Base-by-base conservation (phyloP, 352 stramenopile genomes). In the Phytopythium boreale region DNA sequence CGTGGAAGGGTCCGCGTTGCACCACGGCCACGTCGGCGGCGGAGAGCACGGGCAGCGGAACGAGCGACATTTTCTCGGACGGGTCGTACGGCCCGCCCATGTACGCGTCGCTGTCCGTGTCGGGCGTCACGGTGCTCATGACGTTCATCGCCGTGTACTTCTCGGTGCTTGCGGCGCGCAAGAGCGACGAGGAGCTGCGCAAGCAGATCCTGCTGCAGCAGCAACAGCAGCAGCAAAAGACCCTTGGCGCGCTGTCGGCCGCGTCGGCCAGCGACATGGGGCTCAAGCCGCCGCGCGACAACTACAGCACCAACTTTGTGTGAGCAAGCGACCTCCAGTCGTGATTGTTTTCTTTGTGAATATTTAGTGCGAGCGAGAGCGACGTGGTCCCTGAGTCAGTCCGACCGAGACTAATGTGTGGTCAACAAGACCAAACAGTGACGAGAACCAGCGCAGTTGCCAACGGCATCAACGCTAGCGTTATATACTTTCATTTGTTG, bases 241-340 rank as follows among this genome's bases (percentile, higher is more conserved):
- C 63, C 36, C 14, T 67, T 20, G 57, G 63, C 3, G 63, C 65
- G 14, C 56, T 63, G 26, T 53, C 36, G 10, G 43, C 63, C 41
- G 62, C 59, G 29, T n/a, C 51, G 14, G 71, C 66, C 7, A 63
- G 71, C 10, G 59, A 78, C 47, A 61, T 68, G 24, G 62, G 55
- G 17, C 47, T 74, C 15, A 66, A 71, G 22, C 47, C 63, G 19
- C 71, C 66, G 2, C 70, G 67, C 31, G 63, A 71, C 57, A 77
- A 79, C 52, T 79, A 79, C 62, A 79, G 72, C 31, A 68, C 75
- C 24, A 76, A 79, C 24, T 79, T 79, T 41, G 41, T 79, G 26
- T 78, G 66, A 52, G 62, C 64, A 7, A 31, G 31, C 10, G 29
- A 8, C 51, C 7, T 41, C 14, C 6, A 8, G 24, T 4, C n/a